Base-by-base conservation (phyloP, 148 eudicot genomes). In the Hydrangea macrophylla region DNA sequence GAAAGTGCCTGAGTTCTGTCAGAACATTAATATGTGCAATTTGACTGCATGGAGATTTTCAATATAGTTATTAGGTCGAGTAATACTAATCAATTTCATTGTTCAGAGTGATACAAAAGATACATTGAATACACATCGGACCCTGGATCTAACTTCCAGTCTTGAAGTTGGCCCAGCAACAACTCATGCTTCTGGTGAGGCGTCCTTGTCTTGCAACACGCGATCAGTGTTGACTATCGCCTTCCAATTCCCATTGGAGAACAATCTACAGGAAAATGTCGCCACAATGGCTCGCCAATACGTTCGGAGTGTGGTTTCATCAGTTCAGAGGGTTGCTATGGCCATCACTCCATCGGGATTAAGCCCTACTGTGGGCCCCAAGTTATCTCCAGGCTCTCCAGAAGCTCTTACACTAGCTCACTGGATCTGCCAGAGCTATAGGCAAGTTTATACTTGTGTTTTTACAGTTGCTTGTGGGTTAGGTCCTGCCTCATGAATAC, bases 271-370 rank as follows among this genome's bases (percentile, higher is more conserved):
- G 66, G 96, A 89, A 13, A 88, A 74, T 64, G 90, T 94, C 60
- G 96, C 92, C 1, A 77, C 86, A 44, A 90, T 94, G 97, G 99
- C 99, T 12, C 88, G 92, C 30, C 96, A 94, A 39, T 94, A 94
- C 64, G 91, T 94, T 30, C 87, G 96, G 3, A 87, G 86, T 62
- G 96, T 94, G 70, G 75, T 94, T 37, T 74, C 96, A 7, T 88
- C 99, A 5, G 97, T 94, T 25, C 99, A 94, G 75, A 88, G 99
- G 73, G 99, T 90, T 75, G 89, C 99, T 13, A 72, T 72, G 79
- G 96, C 92, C 31, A 85, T 94, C 77, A 83, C 99, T 37, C 97
- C 97, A 28, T 86, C 95, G 40, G 95, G 92, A 59, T 70, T 77
- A 58, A 75, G 69, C 72, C 89, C 92, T 12, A 58, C 83, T 40